phyloP scores from a whole-genome alignment of 768 basidiomycete genomes.

The Trametes villosa region DNA sequence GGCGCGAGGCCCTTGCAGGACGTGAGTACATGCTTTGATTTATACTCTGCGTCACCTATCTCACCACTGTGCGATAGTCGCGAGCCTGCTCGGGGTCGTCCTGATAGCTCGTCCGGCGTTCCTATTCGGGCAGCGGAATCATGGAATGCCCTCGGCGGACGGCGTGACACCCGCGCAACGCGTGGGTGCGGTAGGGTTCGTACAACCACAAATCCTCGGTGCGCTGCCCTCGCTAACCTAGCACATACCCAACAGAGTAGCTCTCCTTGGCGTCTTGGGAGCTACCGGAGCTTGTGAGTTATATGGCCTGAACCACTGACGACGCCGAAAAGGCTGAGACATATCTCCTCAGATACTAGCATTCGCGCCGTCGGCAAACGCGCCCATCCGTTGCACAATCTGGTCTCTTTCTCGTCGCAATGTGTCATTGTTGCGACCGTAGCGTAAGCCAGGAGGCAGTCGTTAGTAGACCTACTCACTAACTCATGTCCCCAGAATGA shows the following conservation, averaged over 20 bases:
- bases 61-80: slow-evolving; percentile 40
- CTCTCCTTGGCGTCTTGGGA: slow-evolving; percentile 68
- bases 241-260: slow-evolving; percentile 46
- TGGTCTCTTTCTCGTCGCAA: slow-evolving; percentile 66
- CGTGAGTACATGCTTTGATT: slow-evolving; percentile 34
- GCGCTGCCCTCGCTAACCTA: too few relatives aligned
- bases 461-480: background rate
- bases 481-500: slow-evolving; percentile 39
- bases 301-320: background rate
- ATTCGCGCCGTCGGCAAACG: slow-evolving; percentile 75
- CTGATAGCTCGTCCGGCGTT: slow-evolving; percentile 80
- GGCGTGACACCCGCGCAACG: slow-evolving; percentile 42
- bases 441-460: slow-evolving; percentile 25
- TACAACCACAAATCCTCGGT: background rate
- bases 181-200: slow-evolving; percentile 63
- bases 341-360: slow-evolving; percentile 42
- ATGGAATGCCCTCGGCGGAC: background rate
- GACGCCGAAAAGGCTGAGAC: background rate
- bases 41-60: background rate
- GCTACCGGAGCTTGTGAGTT: slow-evolving; percentile 70
- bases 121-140: slow-evolving; percentile 57
- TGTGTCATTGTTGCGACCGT: slow-evolving; percentile 49
- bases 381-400: slow-evolving; percentile 74
- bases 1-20: slow-evolving; percentile 59
- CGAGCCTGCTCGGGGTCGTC: slow-evolving; percentile 75